Evolutionary conservation across 2,329 filamentous ascomycete species (phyloP).

Genomic region (Leptodontidium sp.): DNA sequence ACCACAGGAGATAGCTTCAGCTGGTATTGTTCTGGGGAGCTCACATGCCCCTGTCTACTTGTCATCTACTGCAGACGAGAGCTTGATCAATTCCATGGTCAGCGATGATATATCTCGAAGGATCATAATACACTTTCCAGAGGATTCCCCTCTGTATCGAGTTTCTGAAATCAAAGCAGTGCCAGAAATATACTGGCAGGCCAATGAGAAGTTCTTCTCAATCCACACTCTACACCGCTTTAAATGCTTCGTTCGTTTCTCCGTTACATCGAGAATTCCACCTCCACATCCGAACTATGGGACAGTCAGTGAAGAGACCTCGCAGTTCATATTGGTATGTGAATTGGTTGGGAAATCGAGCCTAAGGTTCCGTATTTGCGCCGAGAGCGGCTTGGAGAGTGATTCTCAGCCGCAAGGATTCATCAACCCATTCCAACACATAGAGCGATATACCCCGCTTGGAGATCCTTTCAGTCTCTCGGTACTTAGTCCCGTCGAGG

Average conservation of each 20-base stretch:
- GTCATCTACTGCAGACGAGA: neutral
- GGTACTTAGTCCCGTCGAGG: neutral
- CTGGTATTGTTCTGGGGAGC: neutral
- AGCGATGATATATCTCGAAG: neutral
- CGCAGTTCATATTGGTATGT: neutral
- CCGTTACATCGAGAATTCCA: neutral
- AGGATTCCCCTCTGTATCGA: neutral
- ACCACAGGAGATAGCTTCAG: neutral
- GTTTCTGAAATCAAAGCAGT: neutral
- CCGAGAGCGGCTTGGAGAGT: neutral
- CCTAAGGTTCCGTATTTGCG: neutral
- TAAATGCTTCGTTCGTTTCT: conserved; percentile 1
- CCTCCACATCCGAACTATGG: neutral
- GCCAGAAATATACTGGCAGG: neutral
- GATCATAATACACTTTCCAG: neutral
- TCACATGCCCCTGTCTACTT: neutral
- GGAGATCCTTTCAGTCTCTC: neutral
- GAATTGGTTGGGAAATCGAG: neutral
- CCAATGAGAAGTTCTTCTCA: neutral
- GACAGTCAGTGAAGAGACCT: neutral
- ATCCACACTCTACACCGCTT: neutral
- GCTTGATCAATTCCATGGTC: neutral
- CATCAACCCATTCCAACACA: neutral
- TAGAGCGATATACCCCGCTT: neutral
- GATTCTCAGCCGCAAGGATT: neutral